A percentile compares a stretch with the other conserved stretches of the same genome.
Conservation (phyloP, 805 yeast genomes). For the Millerozyma acaciae region DNA sequence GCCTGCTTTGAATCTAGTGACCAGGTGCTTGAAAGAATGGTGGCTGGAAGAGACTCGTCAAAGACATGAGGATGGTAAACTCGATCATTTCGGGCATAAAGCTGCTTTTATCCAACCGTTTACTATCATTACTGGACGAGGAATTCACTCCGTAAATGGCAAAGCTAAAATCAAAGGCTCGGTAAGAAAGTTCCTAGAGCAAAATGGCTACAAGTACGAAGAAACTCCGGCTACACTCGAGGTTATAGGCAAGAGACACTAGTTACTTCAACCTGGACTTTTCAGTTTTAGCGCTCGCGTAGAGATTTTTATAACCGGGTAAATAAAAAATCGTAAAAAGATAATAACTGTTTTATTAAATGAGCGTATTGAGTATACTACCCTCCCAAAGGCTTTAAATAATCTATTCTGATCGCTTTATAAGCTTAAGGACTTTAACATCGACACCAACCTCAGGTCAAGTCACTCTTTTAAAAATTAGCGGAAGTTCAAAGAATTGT, state of each 20-base stretch:
- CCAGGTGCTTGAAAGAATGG: constrained; percentile 47
- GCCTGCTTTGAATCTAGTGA: constrained; percentile 41
- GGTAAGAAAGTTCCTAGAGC: constrained; percentile 38
- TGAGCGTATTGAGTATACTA: too few species aligned
- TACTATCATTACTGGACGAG: constrained; percentile 61
- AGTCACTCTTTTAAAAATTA: too few species aligned
- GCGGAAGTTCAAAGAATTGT: too few species aligned
- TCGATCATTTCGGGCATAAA: constrained; percentile 26
- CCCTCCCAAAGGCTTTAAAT: too few species aligned
- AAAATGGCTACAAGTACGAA: constrained; percentile 37
- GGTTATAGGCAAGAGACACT: constrained; percentile 15
- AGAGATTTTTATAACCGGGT: too few species aligned
- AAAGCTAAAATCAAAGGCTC: constrained; percentile 43
- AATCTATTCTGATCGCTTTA: too few species aligned
- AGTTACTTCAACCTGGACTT: too few species aligned
- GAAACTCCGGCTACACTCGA: constrained; percentile 35
- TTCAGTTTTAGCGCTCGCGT: too few species aligned
- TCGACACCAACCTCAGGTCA: too few species aligned
- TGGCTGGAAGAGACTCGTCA: constrained; percentile 53
- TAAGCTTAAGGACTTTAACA: too few species aligned
- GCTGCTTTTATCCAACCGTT: constrained; percentile 44
- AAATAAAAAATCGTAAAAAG: too few species aligned
- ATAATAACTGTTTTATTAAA: too few species aligned
- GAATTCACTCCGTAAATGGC: constrained; percentile 63
- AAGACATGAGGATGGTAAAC: constrained; percentile 39